Base-by-base conservation (phyloP, 2,329 filamentous ascomycete species). In the Neobulgaria alba region DNA sequence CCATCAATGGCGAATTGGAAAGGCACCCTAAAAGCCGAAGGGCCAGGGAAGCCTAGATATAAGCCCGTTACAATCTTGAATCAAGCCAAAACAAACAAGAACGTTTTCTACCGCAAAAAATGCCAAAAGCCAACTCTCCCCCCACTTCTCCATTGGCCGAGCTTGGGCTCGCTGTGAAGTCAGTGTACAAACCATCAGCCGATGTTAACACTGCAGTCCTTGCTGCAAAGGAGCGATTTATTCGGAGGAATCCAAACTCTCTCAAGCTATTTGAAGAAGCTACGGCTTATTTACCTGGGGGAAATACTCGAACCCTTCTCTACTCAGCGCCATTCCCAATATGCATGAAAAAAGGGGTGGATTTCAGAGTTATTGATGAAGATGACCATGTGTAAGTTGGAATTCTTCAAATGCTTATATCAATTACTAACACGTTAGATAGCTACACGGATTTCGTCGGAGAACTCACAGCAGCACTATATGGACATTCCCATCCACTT, bases 401-500 rank as follows among this genome's bases (percentile, higher is more conserved):
- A 54, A 20, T 37, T 53, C 17, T 50, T n/a, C n/a, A n/a, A n/a
- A n/a, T n/a, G n/a, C n/a, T n/a, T n/a, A n/a, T n/a, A n/a, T n/a
- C n/a, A n/a, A n/a, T n/a, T n/a, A n/a, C n/a, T n/a, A n/a, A n/a
- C n/a, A n/a, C n/a, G n/a, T n/a, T n/a, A 1, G 40, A 52, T 19
- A 35, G 33, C 1, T 81, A 80, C 54, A 62, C 69, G 10, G 79
- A 85, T 51, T 64, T 84, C 5, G 63, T 79, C 1, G 71, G 72
- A 23, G 79, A 84, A 57, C 75, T 75, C 52, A 76, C 75, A 0
- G 80, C 80, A 1, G 77, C 74, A 2, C 64, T 85, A 10, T 82
- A 75, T 53, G 80, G 80, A 0, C 79, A 85, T 59, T 79, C 73
- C 1, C 67, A 82, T 39, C 69, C 72, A 0, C 50, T 63, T 2